A percentile compares a stretch with the other conserved stretches of the same genome.
Evolutionary conservation across 495 filamentous ascomycete species (phyloP).

Genomic region (Penicillium parvum): DNA sequence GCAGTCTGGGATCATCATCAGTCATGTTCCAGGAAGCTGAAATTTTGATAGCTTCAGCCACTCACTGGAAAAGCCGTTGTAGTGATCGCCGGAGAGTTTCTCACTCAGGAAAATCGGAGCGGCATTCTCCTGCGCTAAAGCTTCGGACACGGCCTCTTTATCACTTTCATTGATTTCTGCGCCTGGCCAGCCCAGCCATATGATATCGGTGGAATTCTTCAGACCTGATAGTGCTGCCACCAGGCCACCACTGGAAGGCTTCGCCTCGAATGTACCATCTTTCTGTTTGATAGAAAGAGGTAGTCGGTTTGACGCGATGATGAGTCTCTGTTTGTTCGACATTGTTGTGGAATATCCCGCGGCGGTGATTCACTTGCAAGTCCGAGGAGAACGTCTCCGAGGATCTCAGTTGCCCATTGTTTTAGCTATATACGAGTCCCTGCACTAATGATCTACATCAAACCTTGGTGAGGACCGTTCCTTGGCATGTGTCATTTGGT

Average conservation of each 20-base stretch:
- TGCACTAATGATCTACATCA: too few relatives aligned
- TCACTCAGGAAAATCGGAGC: conserved; percentile 66
- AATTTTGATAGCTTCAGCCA: too few relatives aligned
- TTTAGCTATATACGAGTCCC: too few relatives aligned
- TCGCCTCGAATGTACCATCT: conserved; percentile 68
- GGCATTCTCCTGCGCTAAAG: conserved; percentile 60
- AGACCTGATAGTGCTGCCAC: conserved; percentile 81
- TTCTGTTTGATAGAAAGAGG: conserved; percentile 82
- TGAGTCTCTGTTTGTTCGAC: too few relatives aligned
- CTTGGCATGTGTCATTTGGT: too few relatives aligned
- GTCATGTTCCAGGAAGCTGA: too few relatives aligned
- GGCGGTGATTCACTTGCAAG: too few relatives aligned
- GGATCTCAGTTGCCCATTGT: too few relatives aligned
- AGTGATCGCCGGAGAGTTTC: conserved; percentile 63
- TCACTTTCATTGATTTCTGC: conserved; percentile 65
- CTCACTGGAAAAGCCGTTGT: conserved; percentile 74
- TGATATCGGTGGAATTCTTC: conserved; percentile 73
- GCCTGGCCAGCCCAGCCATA: conserved; percentile 91
- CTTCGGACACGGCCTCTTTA: conserved; percentile 46
- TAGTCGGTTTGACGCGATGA: conserved; percentile 73
- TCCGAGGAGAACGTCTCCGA: too few relatives aligned
- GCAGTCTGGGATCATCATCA: conserved; percentile 54
- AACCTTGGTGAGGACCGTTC: too few relatives aligned
- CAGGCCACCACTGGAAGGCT: conserved; percentile 85
- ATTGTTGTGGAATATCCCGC: too few relatives aligned